phyloP scores from a whole-genome alignment of 495 filamentous ascomycete species.

The Talaromyces adpressus region DNA sequence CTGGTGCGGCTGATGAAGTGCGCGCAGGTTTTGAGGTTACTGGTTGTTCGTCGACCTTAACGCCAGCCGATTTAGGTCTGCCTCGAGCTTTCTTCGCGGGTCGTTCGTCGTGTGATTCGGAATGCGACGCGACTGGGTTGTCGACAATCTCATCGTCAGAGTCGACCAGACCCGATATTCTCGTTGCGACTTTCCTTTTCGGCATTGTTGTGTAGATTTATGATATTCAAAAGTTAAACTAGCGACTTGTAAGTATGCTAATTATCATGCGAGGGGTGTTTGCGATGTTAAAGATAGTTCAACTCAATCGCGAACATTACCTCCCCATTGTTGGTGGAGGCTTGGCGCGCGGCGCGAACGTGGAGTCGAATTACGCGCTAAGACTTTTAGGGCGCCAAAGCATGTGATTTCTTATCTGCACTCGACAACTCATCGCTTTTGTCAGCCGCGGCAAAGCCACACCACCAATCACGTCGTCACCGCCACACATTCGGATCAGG shows the following conservation, averaged over 20 bases:
- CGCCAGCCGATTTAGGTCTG: constrained; percentile 23
- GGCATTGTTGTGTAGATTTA: constrained; percentile 35
- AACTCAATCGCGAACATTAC: background rate
- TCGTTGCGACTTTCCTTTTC: constrained; percentile 43
- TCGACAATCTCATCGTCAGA: constrained; percentile 61
- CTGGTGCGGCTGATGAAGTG: background rate
- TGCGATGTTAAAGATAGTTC: background rate
- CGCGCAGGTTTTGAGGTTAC: background rate
- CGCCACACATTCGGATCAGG: background rate
- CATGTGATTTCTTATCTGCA: constrained; percentile 3
- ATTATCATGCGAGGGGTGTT: background rate
- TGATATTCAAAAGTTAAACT: background rate
- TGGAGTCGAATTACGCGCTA: background rate
- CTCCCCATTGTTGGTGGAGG: background rate
- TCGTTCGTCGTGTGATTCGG: constrained; percentile 25
- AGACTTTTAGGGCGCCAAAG: background rate
- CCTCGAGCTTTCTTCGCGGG: constrained; percentile 36
- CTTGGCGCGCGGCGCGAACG: background rate
- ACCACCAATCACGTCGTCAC: background rate
- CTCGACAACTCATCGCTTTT: background rate
- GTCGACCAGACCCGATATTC: constrained; percentile 55
- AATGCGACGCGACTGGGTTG: constrained; percentile 22
- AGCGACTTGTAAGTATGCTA: background rate
- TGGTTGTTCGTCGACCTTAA: constrained; percentile 2
- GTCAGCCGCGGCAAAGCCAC: constrained; percentile 8